Evolutionary conservation across 495 filamentous ascomycete genomes (phyloP), one percentile per base, ranked within the genome.

Genomic region (Hyaloscypha bicolor): DNA sequence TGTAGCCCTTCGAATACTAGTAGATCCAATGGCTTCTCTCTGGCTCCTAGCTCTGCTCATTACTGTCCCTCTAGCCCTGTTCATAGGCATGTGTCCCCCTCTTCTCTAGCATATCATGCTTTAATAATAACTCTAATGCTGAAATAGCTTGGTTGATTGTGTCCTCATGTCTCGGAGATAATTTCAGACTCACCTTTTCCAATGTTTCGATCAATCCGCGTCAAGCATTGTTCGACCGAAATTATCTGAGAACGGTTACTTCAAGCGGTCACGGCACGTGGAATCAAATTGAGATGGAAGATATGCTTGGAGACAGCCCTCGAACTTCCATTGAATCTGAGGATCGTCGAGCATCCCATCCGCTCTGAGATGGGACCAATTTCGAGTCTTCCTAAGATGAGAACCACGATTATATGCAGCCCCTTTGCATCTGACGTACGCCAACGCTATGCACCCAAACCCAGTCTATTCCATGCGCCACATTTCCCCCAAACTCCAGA

Each of bases 281-380:
- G 72, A 86, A 89, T 72, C 86, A 87, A 67, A 87, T 89, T 68
- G 86, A 89, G 71, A 76, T 88, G 80, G 81, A 87, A 55, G 82
- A 86, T 67, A 86, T 87, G 84, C 74, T 88, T 48, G 74, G 75
- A 45, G 80, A 84, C 48, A 67, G 65, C 45, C 65, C 65, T 55
- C 35, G 63, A 48, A 62, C 57, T 48, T 69, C 67, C 42, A 48
- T 61, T 9, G 67, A 69, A 62, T 69, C 67, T 35, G 6, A 11
- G 9, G 29, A 59, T 19, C 19, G 33, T 35, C 12, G 29, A 59
- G 30, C 33, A 6, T 6, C 56, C 21, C 6, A 35, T 33, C 30
- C 31, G 30, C n/a, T 9, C 53, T 56, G 30, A 56, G 42, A 25
- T 29, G 25, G 16, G 6, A 4, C 53, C 9, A 56, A 4, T 11